Evolutionary conservation across 108 stramenopile species (phyloP).

Genomic region (Skeletonema costatum): DNA sequence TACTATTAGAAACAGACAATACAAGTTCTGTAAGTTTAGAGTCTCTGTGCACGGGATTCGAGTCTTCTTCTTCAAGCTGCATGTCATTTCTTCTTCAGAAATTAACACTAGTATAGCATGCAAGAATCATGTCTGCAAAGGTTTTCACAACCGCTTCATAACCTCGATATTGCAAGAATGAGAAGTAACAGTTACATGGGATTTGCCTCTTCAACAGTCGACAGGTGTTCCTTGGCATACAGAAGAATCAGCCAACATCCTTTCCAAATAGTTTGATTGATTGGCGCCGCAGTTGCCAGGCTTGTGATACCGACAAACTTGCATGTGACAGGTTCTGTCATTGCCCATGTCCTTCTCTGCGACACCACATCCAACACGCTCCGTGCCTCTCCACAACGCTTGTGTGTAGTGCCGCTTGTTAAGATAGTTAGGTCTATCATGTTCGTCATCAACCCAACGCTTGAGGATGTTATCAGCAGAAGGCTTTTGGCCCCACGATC

Average conservation of each 20-base stretch:
- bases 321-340: slow-evolving; percentile 7
- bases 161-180: background rate
- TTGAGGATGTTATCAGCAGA: slow-evolving; percentile 15
- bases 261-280: background rate
- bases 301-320: slow-evolving; percentile 46
- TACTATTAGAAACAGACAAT: too few relatives aligned
- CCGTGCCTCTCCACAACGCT: slow-evolving; percentile 38
- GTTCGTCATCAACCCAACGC: slow-evolving; percentile 41
- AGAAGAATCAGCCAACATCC: background rate
- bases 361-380: slow-evolving; percentile 49
- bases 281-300: slow-evolving; percentile 18
- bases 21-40: too few relatives aligned
- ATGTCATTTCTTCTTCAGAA: background rate
- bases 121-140: background rate
- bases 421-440: slow-evolving; percentile 1
- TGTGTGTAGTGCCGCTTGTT: slow-evolving; percentile 45
- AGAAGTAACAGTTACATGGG: background rate
- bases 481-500: background rate
- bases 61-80: background rate
- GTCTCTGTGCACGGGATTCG: background rate
- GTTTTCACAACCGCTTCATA: background rate
- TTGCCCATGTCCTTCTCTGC: slow-evolving; percentile 22
- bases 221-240: background rate
- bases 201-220: background rate
- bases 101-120: background rate